These are phyloP conservation scores for Solanum phureja DNA, from an alignment of 257 asterid species.

Conservation along the genomic window DNA sequence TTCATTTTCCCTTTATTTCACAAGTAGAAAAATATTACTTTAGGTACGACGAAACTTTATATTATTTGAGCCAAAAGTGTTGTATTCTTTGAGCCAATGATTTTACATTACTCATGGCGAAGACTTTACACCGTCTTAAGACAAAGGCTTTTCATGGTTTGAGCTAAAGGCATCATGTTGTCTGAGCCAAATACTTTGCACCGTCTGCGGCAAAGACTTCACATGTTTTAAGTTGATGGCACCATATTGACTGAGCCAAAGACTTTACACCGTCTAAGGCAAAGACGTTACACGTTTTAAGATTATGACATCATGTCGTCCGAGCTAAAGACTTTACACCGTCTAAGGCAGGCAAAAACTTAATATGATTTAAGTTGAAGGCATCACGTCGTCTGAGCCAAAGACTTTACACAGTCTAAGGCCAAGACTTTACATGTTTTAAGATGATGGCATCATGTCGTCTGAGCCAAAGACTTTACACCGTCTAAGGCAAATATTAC, in stretches of 20 bases:
- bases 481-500: too few relatives aligned
- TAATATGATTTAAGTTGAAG: not conserved
- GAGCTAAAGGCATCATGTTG: not conserved
- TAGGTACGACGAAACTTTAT: too few relatives aligned
- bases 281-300: not conserved
- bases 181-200: not conserved
- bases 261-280: not conserved
- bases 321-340: not conserved
- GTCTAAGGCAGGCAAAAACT: not conserved
- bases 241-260: not conserved
- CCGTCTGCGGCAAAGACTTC: not conserved
- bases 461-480: not conserved
- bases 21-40: too few relatives aligned
- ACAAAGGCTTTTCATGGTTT: not conserved
- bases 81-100: not conserved
- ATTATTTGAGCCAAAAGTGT: not conserved
- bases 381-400: not conserved
- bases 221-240: not conserved
- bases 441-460: not conserved
- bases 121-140: not conserved
- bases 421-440: not conserved
- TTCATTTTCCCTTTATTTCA: not conserved
- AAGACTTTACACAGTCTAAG: not conserved
- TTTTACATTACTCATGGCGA: not conserved
- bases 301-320: not conserved